Evolutionary conservation across 2,329 filamentous ascomycete genomes (phyloP), one percentile per base, ranked within the genome.

Genomic region (Pseudogymnoascus destructans): DNA sequence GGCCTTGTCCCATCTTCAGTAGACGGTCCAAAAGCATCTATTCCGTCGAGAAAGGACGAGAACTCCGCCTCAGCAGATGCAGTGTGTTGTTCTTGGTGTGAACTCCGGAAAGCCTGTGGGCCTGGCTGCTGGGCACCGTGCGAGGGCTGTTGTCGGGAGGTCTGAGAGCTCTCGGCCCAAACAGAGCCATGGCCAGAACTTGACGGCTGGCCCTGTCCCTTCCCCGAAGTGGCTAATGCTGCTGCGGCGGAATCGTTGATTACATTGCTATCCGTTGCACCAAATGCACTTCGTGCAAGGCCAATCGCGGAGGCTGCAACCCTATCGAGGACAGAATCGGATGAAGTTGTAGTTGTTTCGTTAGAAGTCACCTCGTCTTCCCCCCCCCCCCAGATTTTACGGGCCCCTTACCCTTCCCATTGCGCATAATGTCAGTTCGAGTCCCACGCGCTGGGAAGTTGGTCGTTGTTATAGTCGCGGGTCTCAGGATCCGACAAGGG

Each of bases 281-380:
- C 62, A 49, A 73, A 68, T n/a, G 67, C 63, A 61, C 66, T 68
- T 19, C 66, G 65, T 19, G 70, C 62, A 27, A 74, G 66, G 0
- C 66, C 65, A 10, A 63, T 66, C 27, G 72, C 72, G 23, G 72
- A 74, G 55, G 65, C 64, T 57, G 63, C 60, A 52, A 70, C 61
- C 58, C 66, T 61, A 38, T 64, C 64, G 3, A 67, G 46, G 5
- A 68, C 55, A 8, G 49, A 59, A 25, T 60, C 30, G 13, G 65
- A 65, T 15, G 60, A 52, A 27, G 17, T 21, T 19, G 27, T 19
- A 30, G n/a, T 52, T 33, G 27, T 59, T 32, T 38, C 40, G 25
- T 60, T 32, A 11, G 59, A 32, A 56, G 36, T 17, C 21, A 59
- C 59, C 36, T 59, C n/a, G 5, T 52, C 46, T 17, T 60, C 52